These are phyloP conservation scores for Lipomyces mesembrius DNA, from an alignment of 805 yeast species.

Conservation along the genomic window DNA sequence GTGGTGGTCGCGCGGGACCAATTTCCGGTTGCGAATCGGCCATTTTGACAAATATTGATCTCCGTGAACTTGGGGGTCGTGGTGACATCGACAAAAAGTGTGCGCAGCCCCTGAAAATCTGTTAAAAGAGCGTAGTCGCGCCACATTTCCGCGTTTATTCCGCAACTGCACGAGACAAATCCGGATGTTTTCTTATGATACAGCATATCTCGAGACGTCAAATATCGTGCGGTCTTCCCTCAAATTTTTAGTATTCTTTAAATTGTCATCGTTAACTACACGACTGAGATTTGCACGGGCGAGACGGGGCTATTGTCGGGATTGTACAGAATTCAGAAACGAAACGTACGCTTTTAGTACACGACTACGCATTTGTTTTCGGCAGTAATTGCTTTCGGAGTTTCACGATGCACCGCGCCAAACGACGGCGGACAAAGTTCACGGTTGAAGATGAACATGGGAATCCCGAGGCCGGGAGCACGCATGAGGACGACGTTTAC, in stretches of 20 bases:
- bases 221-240: too few relatives aligned
- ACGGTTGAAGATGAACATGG: background rate
- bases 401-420: background rate
- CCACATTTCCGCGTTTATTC: background rate
- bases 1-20: background rate
- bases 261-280: too few relatives aligned
- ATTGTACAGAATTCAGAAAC: background rate
- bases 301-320: background rate
- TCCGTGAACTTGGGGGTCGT: too few relatives aligned
- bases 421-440: background rate
- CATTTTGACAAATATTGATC: background rate
- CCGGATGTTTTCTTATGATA: too few relatives aligned
- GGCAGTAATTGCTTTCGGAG: background rate
- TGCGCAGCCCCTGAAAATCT: background rate
- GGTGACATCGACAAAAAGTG: too few relatives aligned
- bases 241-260: too few relatives aligned
- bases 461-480: background rate
- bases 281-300: background rate
- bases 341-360: background rate
- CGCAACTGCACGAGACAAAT: background rate
- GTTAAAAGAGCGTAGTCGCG: background rate
- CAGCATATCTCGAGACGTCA: too few relatives aligned
- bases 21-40: background rate
- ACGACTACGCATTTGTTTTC: background rate
- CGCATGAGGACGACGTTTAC: background rate